phyloP scores from a whole-genome alignment of 257 asterid genomes.

The Nyctanthes arbortristis region DNA sequence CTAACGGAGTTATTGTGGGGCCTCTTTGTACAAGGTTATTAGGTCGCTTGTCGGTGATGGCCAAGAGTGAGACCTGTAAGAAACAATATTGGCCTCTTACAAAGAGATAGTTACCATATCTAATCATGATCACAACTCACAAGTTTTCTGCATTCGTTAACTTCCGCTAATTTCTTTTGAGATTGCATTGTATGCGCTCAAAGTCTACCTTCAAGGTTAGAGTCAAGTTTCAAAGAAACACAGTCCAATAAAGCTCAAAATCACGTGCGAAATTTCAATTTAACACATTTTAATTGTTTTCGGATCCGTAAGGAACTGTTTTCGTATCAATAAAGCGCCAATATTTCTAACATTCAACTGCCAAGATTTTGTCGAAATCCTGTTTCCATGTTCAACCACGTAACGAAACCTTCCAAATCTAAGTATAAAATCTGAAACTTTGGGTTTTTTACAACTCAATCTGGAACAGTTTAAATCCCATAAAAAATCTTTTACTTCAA shows the following conservation, averaged over 20 bases:
- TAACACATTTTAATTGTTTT: neutral
- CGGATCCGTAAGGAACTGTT: neutral
- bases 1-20: too few relatives aligned
- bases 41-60: too few relatives aligned
- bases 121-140: too few relatives aligned
- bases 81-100: too few relatives aligned
- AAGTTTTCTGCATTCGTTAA: too few relatives aligned
- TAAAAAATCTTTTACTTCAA: neutral
- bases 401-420: neutral
- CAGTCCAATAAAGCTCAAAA: neutral
- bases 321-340: neutral
- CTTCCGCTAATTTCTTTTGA: too few relatives aligned
- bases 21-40: too few relatives aligned
- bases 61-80: too few relatives aligned
- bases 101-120: too few relatives aligned
- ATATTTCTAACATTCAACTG: neutral
- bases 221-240: too few relatives aligned
- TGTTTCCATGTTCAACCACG: neutral
- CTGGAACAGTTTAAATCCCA: slow-evolving; percentile 6
- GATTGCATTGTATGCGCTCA: too few relatives aligned
- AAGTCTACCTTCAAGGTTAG: too few relatives aligned
- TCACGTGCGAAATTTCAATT: neutral
- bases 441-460: neutral
- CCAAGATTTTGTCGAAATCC: neutral
- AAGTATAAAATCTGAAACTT: neutral